Percentiles rank a stretch among this genome's conserved stretches.
phyloP scores from a whole-genome alignment of 257 asterid genomes.

The Perilla frutescens region DNA sequence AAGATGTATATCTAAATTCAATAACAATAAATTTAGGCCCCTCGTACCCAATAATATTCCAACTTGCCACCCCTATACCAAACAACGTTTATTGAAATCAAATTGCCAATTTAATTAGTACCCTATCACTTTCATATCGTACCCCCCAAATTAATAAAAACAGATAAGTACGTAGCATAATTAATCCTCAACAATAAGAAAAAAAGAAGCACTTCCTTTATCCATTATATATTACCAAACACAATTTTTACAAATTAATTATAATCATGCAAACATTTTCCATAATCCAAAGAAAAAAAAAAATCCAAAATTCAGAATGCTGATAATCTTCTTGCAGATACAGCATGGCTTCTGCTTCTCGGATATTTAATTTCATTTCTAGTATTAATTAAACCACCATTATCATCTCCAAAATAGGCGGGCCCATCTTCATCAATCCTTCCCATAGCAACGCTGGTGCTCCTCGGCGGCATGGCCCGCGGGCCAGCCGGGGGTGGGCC shows the following conservation, averaged over 20 bases:
- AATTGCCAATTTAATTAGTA: no score
- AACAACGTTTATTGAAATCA: not conserved
- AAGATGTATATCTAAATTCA: no score
- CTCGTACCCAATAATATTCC: not conserved
- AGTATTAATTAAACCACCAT: not conserved
- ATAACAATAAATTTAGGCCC: not conserved
- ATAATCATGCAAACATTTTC: not conserved
- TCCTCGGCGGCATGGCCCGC: constrained; percentile 56
- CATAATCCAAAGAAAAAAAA: not conserved
- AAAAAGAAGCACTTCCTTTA: constrained; percentile 14
- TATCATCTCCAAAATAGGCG: constrained; percentile 46
- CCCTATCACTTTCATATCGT: not conserved
- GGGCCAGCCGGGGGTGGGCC: constrained; percentile 8
- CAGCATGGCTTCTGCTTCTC: constrained; percentile 73
- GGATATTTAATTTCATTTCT: constrained; percentile 42
- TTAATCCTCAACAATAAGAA: not conserved
- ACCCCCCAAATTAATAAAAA: not conserved
- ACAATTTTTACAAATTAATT: not conserved
- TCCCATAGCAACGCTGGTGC: constrained; percentile 76
- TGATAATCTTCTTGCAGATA: constrained; percentile 30
- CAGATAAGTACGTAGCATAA: no score
- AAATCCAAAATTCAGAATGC: constrained; percentile 14
- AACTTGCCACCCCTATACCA: not conserved
- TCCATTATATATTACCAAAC: not conserved
- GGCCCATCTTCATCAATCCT: constrained; percentile 83